phyloP scores from a whole-genome alignment of 495 filamentous ascomycete genomes.

The Daldinia decipiens region DNA sequence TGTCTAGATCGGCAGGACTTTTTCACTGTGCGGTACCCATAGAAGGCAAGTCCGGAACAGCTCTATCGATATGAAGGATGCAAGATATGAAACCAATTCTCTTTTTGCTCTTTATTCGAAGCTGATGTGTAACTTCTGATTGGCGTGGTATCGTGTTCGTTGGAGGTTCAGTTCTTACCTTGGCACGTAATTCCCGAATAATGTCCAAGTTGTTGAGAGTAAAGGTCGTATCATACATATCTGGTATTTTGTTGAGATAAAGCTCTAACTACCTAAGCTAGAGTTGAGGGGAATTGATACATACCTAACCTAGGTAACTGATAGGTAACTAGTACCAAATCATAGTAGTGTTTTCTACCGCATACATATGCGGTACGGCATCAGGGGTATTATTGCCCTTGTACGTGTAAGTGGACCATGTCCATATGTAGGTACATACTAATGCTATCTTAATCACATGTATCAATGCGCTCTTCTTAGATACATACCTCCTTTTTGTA shows the following conservation, averaged over 20 bases:
- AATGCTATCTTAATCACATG: background rate
- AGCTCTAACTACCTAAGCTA: background rate
- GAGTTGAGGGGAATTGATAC: background rate
- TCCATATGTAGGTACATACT: background rate
- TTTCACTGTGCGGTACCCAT: background rate
- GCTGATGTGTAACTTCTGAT: background rate
- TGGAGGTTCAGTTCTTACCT: background rate
- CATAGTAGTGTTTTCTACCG: background rate
- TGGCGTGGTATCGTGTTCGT: background rate
- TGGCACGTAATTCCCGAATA: background rate
- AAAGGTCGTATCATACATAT: background rate
- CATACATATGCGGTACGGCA: background rate
- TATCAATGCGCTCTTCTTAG: background rate
- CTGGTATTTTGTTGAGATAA: background rate
- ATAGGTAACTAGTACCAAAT: background rate
- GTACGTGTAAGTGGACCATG: background rate
- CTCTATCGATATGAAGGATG: background rate
- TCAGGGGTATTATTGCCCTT: background rate
- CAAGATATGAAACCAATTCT: background rate
- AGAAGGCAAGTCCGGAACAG: background rate
- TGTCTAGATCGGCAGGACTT: slow-evolving; percentile 2
- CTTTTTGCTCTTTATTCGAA: background rate
- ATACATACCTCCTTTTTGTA: background rate
- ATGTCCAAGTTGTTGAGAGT: background rate
- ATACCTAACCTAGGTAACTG: too few relatives aligned